Evolutionary conservation across 768 basidiomycete genomes (phyloP).

Genomic region (Neoboletus subvelutipes): DNA sequence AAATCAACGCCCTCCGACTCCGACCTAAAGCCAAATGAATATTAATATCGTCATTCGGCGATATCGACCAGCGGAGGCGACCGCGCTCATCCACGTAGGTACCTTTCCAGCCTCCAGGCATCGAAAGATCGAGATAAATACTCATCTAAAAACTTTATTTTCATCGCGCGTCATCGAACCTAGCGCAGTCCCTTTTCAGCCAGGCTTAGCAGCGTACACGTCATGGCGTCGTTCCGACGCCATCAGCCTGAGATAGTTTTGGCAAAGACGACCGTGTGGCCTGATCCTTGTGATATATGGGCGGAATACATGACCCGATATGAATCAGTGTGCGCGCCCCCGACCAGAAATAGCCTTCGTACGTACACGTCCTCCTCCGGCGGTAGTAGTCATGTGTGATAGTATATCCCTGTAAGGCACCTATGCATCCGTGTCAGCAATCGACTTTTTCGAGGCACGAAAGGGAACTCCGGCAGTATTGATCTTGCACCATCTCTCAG

Average conservation of each 20-base stretch:
- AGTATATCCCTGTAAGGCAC: background rate
- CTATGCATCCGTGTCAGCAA: background rate
- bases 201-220: background rate
- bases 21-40: conserved; percentile 24
- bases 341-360: conserved; percentile 18
- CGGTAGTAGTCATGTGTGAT: background rate
- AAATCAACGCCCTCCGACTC: conserved; percentile 9
- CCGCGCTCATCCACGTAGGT: conserved; percentile 11
- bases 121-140: conserved; percentile 19
- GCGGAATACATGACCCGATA: background rate
- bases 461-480: background rate
- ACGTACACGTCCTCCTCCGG: too few species aligned
- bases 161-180: conserved; percentile 31
- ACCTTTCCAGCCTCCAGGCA: conserved; percentile 25
- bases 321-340: background rate
- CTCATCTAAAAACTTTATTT: background rate
- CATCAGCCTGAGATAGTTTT: background rate
- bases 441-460: background rate
- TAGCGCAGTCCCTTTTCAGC: background rate
- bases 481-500: background rate
- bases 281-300: background rate
- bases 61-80: conserved; percentile 17
- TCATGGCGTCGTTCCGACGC: background rate
- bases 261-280: conserved; percentile 20
- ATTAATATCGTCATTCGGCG: conserved; percentile 5